Base-by-base conservation (phyloP, 768 basidiomycete genomes). In the Suillus placidus region DNA sequence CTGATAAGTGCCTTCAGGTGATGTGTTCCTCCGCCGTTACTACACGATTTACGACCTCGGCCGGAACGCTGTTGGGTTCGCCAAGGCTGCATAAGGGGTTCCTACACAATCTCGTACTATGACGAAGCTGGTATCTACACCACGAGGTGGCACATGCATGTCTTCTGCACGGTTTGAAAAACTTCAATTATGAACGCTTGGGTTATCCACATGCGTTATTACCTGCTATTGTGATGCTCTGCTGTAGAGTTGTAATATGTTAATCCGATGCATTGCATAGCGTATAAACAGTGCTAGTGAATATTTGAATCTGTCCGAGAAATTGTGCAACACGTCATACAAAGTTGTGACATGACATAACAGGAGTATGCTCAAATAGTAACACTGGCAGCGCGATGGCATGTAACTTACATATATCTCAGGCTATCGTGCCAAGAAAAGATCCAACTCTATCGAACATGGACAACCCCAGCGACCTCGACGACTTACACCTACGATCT, bases 21-120 rank as follows among this genome's bases (percentile, higher is more conserved):
- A 96, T 70, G 91, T 88, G 66, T 97, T 97, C 88, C 88, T 97
- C 62, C 91, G 96, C 77, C 92, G 89, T 74, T 95, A 90, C 78
- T 93, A 84, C 79, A 93, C 92, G n/a, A 91, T 95, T n/a, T 95
- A 94, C 71, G 93, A 95, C 72, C 83, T 91, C 32, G 89, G 83
- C 40, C 82, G 79, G 68, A 70, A 94, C 76, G 94, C 94, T 47
- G 91, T 97, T 67, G 95, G 94, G 51, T 95, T 96, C 70, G 95
- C 94, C 30, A 64, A 64, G n/a, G 71, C 82, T 23, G 69, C 61
- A n/a, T 83, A 67, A 79, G 18, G 18, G 32, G 18, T n/a, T 34
- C 13, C 8, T 47, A n/a, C n/a, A 43, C 20, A 61, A 14, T 54
- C 58, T 35, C 42, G 54, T 47, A 60, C n/a, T 34, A 38, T 37